Percentiles rank a stretch among this genome's conserved stretches.
These are phyloP conservation scores for Pythium sp. DNA, from an alignment of 352 stramenopile species.

Conservation along the genomic window DNA sequence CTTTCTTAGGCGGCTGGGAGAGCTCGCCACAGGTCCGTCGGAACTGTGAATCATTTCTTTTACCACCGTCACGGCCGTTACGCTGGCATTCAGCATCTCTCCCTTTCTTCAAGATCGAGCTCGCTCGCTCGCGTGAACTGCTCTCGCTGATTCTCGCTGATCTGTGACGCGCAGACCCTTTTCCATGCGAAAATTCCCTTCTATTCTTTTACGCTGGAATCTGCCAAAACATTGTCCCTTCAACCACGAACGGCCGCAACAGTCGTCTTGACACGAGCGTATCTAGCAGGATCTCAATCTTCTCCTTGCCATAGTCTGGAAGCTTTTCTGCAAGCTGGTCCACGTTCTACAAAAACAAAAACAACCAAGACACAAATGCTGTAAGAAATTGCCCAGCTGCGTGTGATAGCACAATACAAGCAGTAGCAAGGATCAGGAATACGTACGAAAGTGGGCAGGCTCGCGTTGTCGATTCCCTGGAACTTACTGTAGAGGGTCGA, in stretches of 20 bases:
- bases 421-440: neutral
- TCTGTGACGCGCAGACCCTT: neutral
- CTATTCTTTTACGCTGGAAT: slow-evolving; percentile 27
- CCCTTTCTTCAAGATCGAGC: neutral
- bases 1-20: neutral
- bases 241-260: slow-evolving; percentile 77
- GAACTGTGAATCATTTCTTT: neutral
- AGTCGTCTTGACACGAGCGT: slow-evolving; percentile 71
- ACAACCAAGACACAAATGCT: neutral
- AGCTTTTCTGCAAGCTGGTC: slow-evolving; percentile 68
- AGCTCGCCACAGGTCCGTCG: slow-evolving; percentile 1
- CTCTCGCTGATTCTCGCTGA: neutral
- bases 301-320: slow-evolving; percentile 60
- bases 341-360: slow-evolving; percentile 44
- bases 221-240: slow-evolving; percentile 88
- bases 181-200: neutral
- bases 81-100: neutral
- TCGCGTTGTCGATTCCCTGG: slow-evolving; percentile 40
- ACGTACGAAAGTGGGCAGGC: slow-evolving; percentile 65
- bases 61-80: neutral
- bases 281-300: slow-evolving; percentile 78
- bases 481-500: slow-evolving; percentile 87
- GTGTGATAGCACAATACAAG: neutral
- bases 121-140: neutral
- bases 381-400: neutral